Evolutionary conservation across 768 basidiomycete species (phyloP).

Genomic region (Serendipita sp.): DNA sequence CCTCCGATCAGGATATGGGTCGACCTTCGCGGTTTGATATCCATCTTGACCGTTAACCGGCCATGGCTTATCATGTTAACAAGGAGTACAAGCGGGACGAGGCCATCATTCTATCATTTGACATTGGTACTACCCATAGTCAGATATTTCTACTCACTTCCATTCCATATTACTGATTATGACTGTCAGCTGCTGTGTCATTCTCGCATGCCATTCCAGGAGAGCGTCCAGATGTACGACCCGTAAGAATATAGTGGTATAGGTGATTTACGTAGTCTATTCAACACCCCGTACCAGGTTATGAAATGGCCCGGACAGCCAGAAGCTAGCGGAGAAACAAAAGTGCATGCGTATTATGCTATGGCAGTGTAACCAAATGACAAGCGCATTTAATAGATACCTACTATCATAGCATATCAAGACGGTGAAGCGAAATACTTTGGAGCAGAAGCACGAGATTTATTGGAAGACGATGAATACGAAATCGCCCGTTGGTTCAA

Average conservation of each 20-base stretch:
- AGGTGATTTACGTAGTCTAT: too few species aligned
- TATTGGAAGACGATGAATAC: neutral
- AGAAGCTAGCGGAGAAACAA: neutral
- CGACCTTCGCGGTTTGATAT: too few species aligned
- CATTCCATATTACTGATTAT: too few species aligned
- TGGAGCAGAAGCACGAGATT: neutral
- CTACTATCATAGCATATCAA: neutral
- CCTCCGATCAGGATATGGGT: too few species aligned
- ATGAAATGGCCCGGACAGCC: slow-evolving; percentile 5
- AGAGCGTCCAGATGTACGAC: too few species aligned
- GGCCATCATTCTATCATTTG: neutral
- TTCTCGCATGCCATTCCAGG: too few species aligned
- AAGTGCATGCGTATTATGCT: neutral
- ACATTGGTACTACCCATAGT: slow-evolving; percentile 1
- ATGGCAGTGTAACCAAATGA: too few species aligned
- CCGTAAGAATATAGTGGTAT: too few species aligned
- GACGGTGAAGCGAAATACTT: neutral
- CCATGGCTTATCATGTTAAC: neutral
- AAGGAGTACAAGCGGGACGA: neutral
- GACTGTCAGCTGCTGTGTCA: too few species aligned
- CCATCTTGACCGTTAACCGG: too few species aligned
- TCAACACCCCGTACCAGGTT: neutral
- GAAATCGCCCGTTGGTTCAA: neutral
- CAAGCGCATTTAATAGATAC: neutral
- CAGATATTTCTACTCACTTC: neutral